phyloP scores from a whole-genome alignment of 2,329 filamentous ascomycete species.

The Clarireedia sp. region DNA sequence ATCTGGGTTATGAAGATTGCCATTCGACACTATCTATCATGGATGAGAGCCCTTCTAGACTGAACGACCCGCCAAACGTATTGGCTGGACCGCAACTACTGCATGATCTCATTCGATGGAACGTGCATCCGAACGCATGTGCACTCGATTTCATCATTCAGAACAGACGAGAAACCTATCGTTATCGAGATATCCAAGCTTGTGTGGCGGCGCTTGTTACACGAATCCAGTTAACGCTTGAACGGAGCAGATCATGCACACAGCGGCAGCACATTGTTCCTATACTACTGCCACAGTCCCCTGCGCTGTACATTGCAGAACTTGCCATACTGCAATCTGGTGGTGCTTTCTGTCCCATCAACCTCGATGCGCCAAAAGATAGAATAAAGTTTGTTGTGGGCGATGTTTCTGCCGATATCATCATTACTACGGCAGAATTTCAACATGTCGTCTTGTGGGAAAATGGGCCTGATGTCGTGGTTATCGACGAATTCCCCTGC shows the following conservation, averaged over 20 bases:
- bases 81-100: constrained; percentile 49
- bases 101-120: constrained; percentile 52
- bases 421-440: constrained; percentile 54
- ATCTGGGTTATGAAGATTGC: constrained; percentile 13
- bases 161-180: constrained; percentile 29
- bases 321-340: constrained; percentile 74
- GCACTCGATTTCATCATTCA: constrained; percentile 59
- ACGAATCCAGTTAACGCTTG: constrained; percentile 14
- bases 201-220: constrained; percentile 24
- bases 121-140: constrained; percentile 29
- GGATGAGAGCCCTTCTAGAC: constrained; percentile 39
- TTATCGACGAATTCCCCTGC: constrained; percentile 32
- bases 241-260: constrained; percentile 8
- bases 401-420: constrained; percentile 63
- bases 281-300: constrained; percentile 68
- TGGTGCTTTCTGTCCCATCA: constrained; percentile 78
- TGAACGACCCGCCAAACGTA: constrained; percentile 46
- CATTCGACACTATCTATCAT: constrained; percentile 14
- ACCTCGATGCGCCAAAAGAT: constrained; percentile 68
- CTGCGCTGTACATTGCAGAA: constrained; percentile 68
- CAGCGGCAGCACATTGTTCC: constrained; percentile 54
- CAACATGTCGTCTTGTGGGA: constrained; percentile 32
- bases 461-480: constrained; percentile 31
- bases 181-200: constrained; percentile 35
- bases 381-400: constrained; percentile 70